These are phyloP conservation scores for Moringa oleifera DNA, from an alignment of 345 rosid species.

Conservation along the genomic window DNA sequence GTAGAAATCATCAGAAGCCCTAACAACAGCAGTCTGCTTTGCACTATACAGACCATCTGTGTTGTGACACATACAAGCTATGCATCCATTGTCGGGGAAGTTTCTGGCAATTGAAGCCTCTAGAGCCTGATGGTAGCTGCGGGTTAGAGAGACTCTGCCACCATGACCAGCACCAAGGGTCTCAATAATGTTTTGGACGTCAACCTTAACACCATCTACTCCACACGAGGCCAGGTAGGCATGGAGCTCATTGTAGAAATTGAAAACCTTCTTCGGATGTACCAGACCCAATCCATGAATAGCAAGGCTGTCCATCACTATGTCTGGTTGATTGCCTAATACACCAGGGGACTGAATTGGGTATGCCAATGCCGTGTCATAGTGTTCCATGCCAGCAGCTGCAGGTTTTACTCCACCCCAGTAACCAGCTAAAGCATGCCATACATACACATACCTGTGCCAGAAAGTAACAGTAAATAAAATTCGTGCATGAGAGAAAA, in stretches of 20 bases:
- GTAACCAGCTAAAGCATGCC: slow-evolving; percentile 98
- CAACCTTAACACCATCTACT: slow-evolving; percentile 96
- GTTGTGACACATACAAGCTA: slow-evolving; percentile 96
- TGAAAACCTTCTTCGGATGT: slow-evolving; percentile 82
- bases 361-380: slow-evolving; percentile 80
- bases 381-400: slow-evolving; percentile 92
- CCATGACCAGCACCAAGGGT: slow-evolving; percentile 97
- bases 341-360: slow-evolving; percentile 89
- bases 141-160: slow-evolving; percentile 91
- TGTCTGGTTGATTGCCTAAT: slow-evolving; percentile 85
- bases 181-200: slow-evolving; percentile 91
- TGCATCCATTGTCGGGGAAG: slow-evolving; percentile 89
- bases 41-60: slow-evolving; percentile 92
- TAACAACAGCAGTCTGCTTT: slow-evolving; percentile 84
- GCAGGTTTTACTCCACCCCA: slow-evolving; percentile 99
- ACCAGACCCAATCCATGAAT: slow-evolving; percentile 93
- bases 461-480: neutral
- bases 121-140: slow-evolving; percentile 76
- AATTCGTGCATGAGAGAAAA: neutral
- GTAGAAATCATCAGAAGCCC: slow-evolving; percentile 95
- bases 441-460: slow-evolving; percentile 69
- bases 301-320: slow-evolving; percentile 87
- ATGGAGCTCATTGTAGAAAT: slow-evolving; percentile 97
- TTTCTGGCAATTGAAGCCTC: slow-evolving; percentile 84
- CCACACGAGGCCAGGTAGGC: slow-evolving; percentile 91